phyloP scores from a whole-genome alignment of 306 rosid genomes.

The Acacia confusa region DNA sequence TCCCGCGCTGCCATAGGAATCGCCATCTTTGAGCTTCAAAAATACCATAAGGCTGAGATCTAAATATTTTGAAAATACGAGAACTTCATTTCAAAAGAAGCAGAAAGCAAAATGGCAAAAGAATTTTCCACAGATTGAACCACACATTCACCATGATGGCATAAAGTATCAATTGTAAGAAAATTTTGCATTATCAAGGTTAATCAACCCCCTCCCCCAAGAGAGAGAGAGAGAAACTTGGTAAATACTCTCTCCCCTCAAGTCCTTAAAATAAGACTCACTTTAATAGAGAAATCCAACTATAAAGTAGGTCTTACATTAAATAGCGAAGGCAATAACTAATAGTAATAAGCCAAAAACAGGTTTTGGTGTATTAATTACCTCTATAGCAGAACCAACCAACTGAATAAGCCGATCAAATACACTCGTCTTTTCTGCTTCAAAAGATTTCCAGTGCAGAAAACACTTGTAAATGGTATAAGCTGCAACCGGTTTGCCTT shows the following conservation, averaged over 20 bases:
- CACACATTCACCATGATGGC: neutral
- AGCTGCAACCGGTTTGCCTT: slow-evolving; percentile 90
- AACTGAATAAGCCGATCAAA: slow-evolving; percentile 82
- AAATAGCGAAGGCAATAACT: no score
- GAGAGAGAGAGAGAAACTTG: neutral
- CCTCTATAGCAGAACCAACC: slow-evolving; percentile 90
- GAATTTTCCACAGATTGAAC: neutral
- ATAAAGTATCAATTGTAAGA: neutral
- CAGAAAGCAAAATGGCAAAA: neutral
- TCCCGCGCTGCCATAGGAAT: neutral
- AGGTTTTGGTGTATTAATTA: slow-evolving; percentile 28
- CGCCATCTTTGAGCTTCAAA: neutral
- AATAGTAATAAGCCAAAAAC: neutral
- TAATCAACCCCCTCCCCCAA: neutral
- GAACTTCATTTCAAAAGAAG: neutral
- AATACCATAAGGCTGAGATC: neutral
- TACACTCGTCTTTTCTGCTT: slow-evolving; percentile 90
- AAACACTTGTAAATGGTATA: slow-evolving; percentile 79
- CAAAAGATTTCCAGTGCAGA: slow-evolving; percentile 85
- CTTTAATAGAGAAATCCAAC: no score
- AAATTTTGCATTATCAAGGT: no score
- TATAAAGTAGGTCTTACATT: no score
- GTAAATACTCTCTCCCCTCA: neutral
- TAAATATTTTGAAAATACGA: neutral
- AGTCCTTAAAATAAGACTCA: no score